These are phyloP conservation scores for Cucurbita maxima DNA, from an alignment of 306 rosid genomes.

Conservation along the genomic window DNA sequence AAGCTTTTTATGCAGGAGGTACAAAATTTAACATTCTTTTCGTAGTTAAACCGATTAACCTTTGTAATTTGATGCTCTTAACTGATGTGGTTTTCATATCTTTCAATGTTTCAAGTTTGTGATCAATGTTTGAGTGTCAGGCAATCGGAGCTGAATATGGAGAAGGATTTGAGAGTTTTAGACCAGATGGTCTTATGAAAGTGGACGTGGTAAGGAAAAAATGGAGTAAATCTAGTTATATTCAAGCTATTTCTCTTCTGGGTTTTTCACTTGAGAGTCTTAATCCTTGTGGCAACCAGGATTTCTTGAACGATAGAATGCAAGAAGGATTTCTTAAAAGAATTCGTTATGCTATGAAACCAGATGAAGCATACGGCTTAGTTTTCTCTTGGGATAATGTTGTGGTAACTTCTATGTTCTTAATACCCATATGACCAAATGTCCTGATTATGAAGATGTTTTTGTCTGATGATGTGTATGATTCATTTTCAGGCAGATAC, in stretches of 20 bases:
- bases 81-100: neutral
- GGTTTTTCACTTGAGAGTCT: slow-evolving; percentile 10
- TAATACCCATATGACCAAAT: neutral
- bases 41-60: neutral
- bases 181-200: slow-evolving; percentile 83
- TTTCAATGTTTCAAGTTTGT: neutral
- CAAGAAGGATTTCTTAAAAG: slow-evolving; percentile 93
- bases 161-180: slow-evolving; percentile 93
- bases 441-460: neutral
- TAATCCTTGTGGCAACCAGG: slow-evolving; percentile 41
- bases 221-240: neutral
- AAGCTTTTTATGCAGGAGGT: slow-evolving; percentile 88
- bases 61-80: slow-evolving; percentile 2
- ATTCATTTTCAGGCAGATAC: slow-evolving; percentile 72
- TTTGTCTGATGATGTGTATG: slow-evolving; percentile 10
- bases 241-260: neutral
- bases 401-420: slow-evolving; percentile 40
- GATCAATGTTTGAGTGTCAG: slow-evolving; percentile 25
- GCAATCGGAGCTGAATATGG: slow-evolving; percentile 99
- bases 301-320: slow-evolving; percentile 79
- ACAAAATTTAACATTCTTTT: neutral
- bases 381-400: slow-evolving; percentile 94
- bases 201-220: slow-evolving; percentile 78
- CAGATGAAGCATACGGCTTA: slow-evolving; percentile 97
- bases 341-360: slow-evolving; percentile 96